A percentile compares a stretch with the other conserved stretches of the same genome.
Evolutionary conservation across 2,329 filamentous ascomycete species (phyloP).

Genomic region (Aspergillus novoparasiticus): DNA sequence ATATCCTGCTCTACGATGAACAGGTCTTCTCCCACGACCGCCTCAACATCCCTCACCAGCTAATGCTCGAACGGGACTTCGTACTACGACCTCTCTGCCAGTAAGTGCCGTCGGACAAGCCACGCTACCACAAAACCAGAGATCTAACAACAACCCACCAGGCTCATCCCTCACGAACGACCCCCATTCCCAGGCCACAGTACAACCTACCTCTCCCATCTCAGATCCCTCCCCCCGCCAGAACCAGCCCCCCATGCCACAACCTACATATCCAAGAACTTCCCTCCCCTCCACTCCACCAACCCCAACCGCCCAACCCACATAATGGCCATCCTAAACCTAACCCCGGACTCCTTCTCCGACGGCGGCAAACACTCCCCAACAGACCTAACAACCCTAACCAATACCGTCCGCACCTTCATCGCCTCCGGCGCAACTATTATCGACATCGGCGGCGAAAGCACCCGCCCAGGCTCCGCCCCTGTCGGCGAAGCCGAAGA

Average conservation of each 20-base stretch:
- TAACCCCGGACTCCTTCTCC: constrained; percentile 96
- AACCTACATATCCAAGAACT: constrained; percentile 37
- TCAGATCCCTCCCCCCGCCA: constrained; percentile 38
- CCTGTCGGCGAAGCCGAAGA: constrained; percentile 75
- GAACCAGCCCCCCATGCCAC: constrained; percentile 41
- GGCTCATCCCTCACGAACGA: constrained; percentile 45
- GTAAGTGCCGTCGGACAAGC: constrained; percentile 25
- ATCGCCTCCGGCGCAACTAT: constrained; percentile 75
- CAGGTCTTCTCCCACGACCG: constrained; percentile 67
- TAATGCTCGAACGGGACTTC: constrained; percentile 90
- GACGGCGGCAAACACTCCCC: constrained; percentile 72
- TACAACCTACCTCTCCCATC: constrained; percentile 38
- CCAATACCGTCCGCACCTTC: constrained; percentile 61
- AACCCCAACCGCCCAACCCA: constrained; percentile 64
- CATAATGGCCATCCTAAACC: constrained; percentile 92
- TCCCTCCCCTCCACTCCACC: constrained; percentile 61
- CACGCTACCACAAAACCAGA: background rate
- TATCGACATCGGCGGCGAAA: constrained; percentile 91
- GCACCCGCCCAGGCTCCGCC: constrained; percentile 75
- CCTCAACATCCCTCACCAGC: constrained; percentile 79
- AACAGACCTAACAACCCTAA: constrained; percentile 53
- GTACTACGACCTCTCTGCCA: constrained; percentile 80
- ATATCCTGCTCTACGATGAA: constrained; percentile 82
- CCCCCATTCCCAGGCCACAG: constrained; percentile 33
- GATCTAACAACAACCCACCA: constrained; percentile 20